Evolutionary conservation across 345 rosid species (phyloP).

Genomic region (Lepidium sativum): DNA sequence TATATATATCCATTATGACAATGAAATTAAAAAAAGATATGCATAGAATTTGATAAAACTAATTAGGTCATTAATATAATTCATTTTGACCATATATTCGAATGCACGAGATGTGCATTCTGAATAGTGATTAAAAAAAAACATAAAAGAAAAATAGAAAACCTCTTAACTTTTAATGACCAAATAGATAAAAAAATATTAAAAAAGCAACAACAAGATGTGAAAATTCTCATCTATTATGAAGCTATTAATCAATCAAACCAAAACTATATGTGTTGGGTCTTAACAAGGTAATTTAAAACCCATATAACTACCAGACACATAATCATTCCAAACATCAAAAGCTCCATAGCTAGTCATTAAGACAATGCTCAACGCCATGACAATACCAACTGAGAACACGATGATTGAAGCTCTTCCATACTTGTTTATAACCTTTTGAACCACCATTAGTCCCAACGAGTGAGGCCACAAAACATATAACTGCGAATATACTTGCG

Average conservation of each 20-base stretch:
- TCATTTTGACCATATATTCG: slow-evolving; percentile 17
- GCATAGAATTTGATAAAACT: background rate
- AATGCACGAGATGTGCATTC: slow-evolving; percentile 34
- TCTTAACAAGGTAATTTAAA: slow-evolving; percentile 63
- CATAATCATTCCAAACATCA: slow-evolving; percentile 46
- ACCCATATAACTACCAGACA: slow-evolving; percentile 53
- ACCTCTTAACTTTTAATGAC: background rate
- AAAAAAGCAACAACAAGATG: slow-evolving; percentile 6
- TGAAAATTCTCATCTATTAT: background rate
- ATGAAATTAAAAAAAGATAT: background rate
- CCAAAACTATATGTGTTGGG: slow-evolving; percentile 2
- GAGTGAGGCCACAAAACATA: slow-evolving; percentile 59
- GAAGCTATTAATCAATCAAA: slow-evolving; percentile 9
- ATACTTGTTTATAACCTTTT: slow-evolving; percentile 37
- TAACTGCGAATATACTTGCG: slow-evolving; percentile 38
- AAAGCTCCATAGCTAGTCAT: slow-evolving; percentile 53
- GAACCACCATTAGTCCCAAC: slow-evolving; percentile 54
- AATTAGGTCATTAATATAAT: background rate
- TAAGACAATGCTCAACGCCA: slow-evolving; percentile 59
- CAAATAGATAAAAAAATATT: background rate
- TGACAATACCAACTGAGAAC: slow-evolving; percentile 59
- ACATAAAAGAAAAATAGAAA: background rate
- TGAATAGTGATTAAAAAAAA: slow-evolving; percentile 2
- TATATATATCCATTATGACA: background rate
- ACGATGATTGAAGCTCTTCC: slow-evolving; percentile 79